Evolutionary conservation across 1,139 yeast species (phyloP), one percentile per base, ranked within the genome.

Genomic region (Yamadazyma buinensis): DNA sequence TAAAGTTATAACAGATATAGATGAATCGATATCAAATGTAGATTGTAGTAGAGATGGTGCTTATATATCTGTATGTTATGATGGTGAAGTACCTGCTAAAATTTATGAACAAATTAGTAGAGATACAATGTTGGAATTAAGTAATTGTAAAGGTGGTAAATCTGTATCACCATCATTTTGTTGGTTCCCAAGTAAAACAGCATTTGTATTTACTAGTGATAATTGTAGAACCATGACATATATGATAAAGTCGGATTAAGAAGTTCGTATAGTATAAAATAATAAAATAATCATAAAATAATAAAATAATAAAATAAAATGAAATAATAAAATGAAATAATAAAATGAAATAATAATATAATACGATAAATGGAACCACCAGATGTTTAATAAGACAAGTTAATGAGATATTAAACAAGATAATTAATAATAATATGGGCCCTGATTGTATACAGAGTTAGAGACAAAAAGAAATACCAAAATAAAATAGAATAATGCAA

Each of bases 21-120:
- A 80, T 50, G 76, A 74, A 46, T 64, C 77, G 2, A 59, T 78
- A 4, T 52, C 67, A 2, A 49, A 63, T 8, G 46, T 78, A n/a
- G 73, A 63, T 34, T 46, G 66, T 6, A 65, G 71, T 28, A 47
- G 64, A 32, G 75, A 74, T 42, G 79, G 80, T 0, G 48, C 61
- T 4, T 61, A 61, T 34, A 25, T 79, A 4, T 73, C 68, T 1
- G 64, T 70, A 2, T 61, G 75, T 0, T 75, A 64, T 40, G 76
- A 66, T 34, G 63, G 65, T 17, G 69, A 61, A 3, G 56, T 59
- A 30, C 55, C 59, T 32, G 53, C 67, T 5, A 55, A 55, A 23
- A 58, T 80, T 7, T 73, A 58, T 42, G 73, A 72, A 29, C 41
- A 53, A 15, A 57, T 49, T 2, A 35, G 60, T 1, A 55, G 60